Base-by-base conservation (phyloP, 2,329 filamentous ascomycete species). In the Ophiosphaerella narmari region DNA sequence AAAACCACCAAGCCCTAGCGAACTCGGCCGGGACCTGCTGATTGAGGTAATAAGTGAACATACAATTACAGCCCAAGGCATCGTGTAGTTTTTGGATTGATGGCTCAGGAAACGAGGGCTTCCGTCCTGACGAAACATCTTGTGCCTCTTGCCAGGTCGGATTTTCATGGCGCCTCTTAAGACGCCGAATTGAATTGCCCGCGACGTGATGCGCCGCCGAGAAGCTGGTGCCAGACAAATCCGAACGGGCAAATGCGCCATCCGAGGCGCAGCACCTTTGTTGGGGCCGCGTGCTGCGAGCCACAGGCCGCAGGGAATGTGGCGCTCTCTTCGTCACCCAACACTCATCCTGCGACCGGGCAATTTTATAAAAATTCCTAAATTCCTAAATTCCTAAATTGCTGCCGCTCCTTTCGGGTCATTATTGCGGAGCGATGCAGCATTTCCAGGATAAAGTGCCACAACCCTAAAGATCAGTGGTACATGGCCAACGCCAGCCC, bases 31-130 rank as follows among this genome's bases (percentile, higher is more conserved):
- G 40, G 37, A 39, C 38, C 36, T 45, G 34, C 43, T 49, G 29
- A 39, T 32, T 29, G 43, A 39, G 23, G 37, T 24, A 23, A 43
- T 16, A n/a, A 37, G n/a, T 14, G 9, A 12, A 13, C 7, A 21
- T 16, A 39, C 18, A 23, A 23, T 4, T 21, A 21, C 18, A 21
- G 18, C 18, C 18, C 18, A 21, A 21, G 18, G 18, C 18, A 21
- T 4, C 18, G 4, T 21, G 18, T 21, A 5, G 18, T 21, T 21
- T 5, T 21, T 11, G 36, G 18, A 9, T 23, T 13, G 36, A 7
- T 12, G 12, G 36, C 36, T 40, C 50, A 54, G 50, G 54, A 61
- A 66, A 61, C 63, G 55, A 48, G 31, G 26, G 46, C 37, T 60
- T 57, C 59, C 53, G 57, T 52, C 50, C 53, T 57, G 42, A 46